A percentile compares a stretch with the other conserved stretches of the same genome.
Conservation (phyloP, 108 stramenopile species). For the Cylindrotheca fusiformis region DNA sequence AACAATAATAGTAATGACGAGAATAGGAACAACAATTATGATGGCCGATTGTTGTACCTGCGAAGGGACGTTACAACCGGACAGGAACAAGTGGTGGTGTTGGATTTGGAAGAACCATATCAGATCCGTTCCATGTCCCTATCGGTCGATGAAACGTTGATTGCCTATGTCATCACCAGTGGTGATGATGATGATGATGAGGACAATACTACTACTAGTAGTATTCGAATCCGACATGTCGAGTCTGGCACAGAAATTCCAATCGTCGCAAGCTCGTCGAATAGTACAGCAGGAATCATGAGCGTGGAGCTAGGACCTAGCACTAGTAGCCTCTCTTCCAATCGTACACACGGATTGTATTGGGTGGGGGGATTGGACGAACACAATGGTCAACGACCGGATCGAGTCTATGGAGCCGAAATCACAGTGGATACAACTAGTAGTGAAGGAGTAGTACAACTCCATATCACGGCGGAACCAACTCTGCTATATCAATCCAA, state of each 20-base stretch:
- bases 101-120: conserved; percentile 7
- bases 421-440: conserved; percentile 4
- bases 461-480: conserved; percentile 5
- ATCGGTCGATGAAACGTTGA: conserved; percentile 24
- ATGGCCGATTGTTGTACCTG: not conserved
- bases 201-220: not conserved
- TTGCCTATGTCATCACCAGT: conserved; percentile 20
- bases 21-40: conserved; percentile 3
- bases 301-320: conserved; percentile 29
- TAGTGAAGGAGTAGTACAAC: not conserved
- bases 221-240: conserved; percentile 12
- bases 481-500: conserved; percentile 17
- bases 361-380: conserved; percentile 7
- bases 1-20: not conserved
- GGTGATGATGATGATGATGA: not conserved
- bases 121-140: conserved; percentile 31
- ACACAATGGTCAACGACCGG: conserved; percentile 9
- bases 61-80: not conserved
- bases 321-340: not conserved
- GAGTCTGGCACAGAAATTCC: conserved; percentile 14
- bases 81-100: not conserved
- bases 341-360: conserved; percentile 12
- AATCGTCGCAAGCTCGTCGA: too few relatives aligned
- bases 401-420: conserved; percentile 11
- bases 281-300: conserved; percentile 2